These are phyloP conservation scores for Lactarius tabidus DNA, from an alignment of 768 basidiomycete species.

Conservation along the genomic window DNA sequence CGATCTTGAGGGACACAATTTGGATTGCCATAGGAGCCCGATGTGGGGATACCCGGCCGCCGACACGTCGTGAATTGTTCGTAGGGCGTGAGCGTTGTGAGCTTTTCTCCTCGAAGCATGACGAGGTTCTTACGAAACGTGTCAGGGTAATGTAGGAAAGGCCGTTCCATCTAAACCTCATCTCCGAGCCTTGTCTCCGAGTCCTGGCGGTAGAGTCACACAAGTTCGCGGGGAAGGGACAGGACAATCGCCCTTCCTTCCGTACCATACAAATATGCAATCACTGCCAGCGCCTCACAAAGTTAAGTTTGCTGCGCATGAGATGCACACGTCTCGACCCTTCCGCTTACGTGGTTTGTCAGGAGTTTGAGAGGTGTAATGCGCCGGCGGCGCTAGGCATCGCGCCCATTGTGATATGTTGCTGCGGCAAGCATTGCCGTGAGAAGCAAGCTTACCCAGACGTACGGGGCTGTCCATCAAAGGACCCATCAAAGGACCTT, in stretches of 20 bases:
- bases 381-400: too few species aligned
- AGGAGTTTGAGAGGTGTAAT: neutral
- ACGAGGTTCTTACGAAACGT: neutral
- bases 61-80: too few species aligned
- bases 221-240: neutral
- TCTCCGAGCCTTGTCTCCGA: neutral
- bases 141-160: slow-evolving; percentile 1
- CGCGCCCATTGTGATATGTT: neutral
- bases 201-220: neutral
- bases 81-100: neutral
- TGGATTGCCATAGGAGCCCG: neutral
- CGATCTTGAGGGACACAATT: neutral
- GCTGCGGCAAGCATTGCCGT: neutral
- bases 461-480: neutral
- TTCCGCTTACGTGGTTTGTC: neutral
- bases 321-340: neutral
- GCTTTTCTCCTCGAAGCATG: neutral
- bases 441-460: neutral
- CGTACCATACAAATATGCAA: too few species aligned
- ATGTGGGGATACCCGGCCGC: neutral
- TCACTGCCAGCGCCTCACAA: neutral
- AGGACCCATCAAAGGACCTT: neutral
- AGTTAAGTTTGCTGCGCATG: too few species aligned
- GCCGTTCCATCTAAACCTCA: neutral
- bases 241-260: neutral